These are phyloP conservation scores for Acanthamoeba castellanii DNA, from an alignment of 208 protist species.

Conservation along the genomic window DNA sequence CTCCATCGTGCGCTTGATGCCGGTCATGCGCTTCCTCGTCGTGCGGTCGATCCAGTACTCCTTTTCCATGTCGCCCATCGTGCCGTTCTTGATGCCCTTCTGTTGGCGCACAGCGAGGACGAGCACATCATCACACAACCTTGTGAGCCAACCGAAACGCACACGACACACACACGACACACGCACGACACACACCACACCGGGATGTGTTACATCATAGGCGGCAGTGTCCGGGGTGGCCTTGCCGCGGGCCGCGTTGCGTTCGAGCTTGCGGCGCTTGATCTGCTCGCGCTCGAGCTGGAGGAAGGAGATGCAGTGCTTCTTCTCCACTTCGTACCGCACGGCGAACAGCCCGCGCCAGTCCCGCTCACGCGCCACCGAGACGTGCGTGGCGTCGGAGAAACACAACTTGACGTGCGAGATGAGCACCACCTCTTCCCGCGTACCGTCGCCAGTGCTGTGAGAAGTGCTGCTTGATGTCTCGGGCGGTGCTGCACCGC, in stretches of 20 bases:
- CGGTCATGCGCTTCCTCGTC: not conserved
- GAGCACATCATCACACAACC: no score
- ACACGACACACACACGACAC: no score
- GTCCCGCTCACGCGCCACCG: not conserved
- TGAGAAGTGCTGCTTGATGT: not conserved
- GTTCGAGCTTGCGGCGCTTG: not conserved
- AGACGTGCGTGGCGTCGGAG: slow-evolving; percentile 9
- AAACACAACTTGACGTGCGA: slow-evolving; percentile 10
- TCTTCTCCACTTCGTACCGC: not conserved
- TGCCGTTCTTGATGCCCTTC: not conserved
- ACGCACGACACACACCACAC: no score
- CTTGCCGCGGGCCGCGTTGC: not conserved
- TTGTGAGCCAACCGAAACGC: no score
- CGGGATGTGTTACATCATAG: not conserved
- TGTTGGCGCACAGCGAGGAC: not conserved
- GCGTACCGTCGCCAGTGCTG: not conserved
- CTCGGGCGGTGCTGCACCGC: not conserved
- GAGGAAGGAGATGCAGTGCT: slow-evolving; percentile 32
- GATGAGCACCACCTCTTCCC: not conserved
- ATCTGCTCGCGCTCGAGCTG: not conserved
- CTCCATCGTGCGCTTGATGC: slow-evolving; percentile 25
- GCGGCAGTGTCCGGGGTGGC: not conserved
- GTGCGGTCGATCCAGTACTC: slow-evolving; percentile 10
- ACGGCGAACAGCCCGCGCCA: not conserved
- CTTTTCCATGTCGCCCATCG: slow-evolving; percentile 27